A percentile compares a stretch with the other conserved stretches of the same genome.
These are phyloP conservation scores for Naematelia encephala DNA, from an alignment of 768 basidiomycete genomes.

Conservation along the genomic window DNA sequence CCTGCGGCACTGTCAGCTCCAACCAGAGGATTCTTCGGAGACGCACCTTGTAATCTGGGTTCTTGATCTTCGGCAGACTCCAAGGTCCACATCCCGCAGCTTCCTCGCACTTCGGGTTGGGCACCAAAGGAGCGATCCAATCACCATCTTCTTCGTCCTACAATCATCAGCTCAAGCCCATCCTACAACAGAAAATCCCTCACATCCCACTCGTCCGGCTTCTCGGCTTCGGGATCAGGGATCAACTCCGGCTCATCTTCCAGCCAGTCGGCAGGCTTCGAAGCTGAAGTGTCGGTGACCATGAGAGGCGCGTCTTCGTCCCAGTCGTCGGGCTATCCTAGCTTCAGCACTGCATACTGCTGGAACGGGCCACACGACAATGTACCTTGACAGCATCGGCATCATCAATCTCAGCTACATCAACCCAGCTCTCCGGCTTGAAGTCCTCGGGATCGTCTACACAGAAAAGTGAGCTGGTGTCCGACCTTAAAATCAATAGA, in stretches of 20 bases:
- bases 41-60: conserved; percentile 76
- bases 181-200: conserved; percentile 10
- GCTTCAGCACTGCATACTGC: conserved; percentile 9
- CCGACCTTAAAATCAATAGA: background rate
- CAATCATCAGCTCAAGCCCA: background rate
- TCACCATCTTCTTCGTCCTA: conserved; percentile 96
- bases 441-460: conserved; percentile 77
- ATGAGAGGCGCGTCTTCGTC: conserved; percentile 94
- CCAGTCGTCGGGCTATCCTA: conserved; percentile 81
- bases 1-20: conserved; percentile 51
- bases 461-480: background rate
- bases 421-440: conserved; percentile 93
- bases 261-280: conserved; percentile 93
- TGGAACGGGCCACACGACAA: background rate
- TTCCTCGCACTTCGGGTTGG: conserved; percentile 84
- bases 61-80: conserved; percentile 83
- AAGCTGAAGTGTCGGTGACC: conserved; percentile 79
- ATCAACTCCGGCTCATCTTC: conserved; percentile 75
- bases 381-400: conserved; percentile 73
- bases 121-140: conserved; percentile 85
- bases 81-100: conserved; percentile 94
- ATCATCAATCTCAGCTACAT: conserved; percentile 78
- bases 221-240: conserved; percentile 78
- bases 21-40: background rate
- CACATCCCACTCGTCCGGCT: conserved; percentile 96